Evolutionary conservation across 306 rosid species (phyloP).

Genomic region (Quercus wislizeni): DNA sequence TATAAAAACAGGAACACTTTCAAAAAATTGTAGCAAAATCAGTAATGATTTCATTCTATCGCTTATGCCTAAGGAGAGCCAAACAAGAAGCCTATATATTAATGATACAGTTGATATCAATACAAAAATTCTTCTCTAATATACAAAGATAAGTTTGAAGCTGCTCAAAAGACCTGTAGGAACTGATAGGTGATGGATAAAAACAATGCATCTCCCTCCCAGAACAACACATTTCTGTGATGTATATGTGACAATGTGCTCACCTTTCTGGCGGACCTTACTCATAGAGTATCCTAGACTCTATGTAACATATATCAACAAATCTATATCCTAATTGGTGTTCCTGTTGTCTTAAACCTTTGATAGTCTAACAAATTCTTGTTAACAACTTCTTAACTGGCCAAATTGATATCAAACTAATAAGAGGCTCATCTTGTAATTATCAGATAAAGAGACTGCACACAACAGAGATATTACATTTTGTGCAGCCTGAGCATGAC

Average conservation of each 20-base stretch:
- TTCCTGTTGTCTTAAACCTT: background rate
- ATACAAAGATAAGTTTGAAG: background rate
- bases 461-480: too few relatives aligned
- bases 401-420: too few relatives aligned
- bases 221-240: background rate
- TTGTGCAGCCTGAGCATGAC: too few relatives aligned
- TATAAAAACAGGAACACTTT: background rate
- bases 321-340: background rate
- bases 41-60: background rate
- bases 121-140: background rate
- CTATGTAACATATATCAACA: background rate
- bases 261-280: background rate
- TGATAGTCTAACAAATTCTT: too few relatives aligned
- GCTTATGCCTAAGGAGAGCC: background rate
- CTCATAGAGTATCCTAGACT: background rate
- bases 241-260: background rate
- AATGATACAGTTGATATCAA: too few relatives aligned
- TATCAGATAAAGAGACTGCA: too few relatives aligned
- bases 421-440: too few relatives aligned
- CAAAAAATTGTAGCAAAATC: background rate
- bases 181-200: background rate
- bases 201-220: background rate
- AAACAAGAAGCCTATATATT: background rate
- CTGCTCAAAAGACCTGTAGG: background rate
- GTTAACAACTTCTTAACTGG: too few relatives aligned